A percentile compares a stretch with the other conserved stretches of the same genome.
Conservation (phyloP, 495 filamentous ascomycete species). For the Cudoniella acicularis region DNA sequence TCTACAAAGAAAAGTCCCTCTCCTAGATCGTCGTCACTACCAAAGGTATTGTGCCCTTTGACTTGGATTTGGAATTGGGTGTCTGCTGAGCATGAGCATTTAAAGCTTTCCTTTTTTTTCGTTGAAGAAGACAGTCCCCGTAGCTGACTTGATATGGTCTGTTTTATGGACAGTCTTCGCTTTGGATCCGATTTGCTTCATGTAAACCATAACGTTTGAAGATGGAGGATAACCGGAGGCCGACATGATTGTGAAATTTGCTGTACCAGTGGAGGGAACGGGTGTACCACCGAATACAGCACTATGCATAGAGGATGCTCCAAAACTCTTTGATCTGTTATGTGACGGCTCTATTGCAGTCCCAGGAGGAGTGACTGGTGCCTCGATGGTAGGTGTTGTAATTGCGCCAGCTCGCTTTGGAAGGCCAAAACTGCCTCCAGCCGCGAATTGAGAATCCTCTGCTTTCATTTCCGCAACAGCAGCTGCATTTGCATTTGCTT, state of each 20-base stretch:
- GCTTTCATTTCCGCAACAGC: slow-evolving; percentile 11
- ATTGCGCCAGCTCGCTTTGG: not conserved
- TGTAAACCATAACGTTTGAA: slow-evolving; percentile 75
- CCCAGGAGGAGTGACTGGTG: slow-evolving; percentile 32
- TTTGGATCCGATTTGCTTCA: slow-evolving; percentile 64
- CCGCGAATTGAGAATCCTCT: slow-evolving; percentile 15
- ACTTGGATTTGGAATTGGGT: slow-evolving; percentile 82
- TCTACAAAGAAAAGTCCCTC: slow-evolving; percentile 86
- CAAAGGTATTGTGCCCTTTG: slow-evolving; percentile 77
- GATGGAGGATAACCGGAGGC: slow-evolving; percentile 73
- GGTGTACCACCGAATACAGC: slow-evolving; percentile 45
- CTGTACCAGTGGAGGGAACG: slow-evolving; percentile 61
- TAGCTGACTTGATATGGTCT: slow-evolving; percentile 67
- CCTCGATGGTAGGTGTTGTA: not conserved
- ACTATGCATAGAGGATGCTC: slow-evolving; percentile 54
- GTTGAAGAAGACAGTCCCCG: slow-evolving; percentile 61
- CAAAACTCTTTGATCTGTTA: slow-evolving; percentile 64
- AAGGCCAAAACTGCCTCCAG: not conserved
- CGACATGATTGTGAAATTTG: slow-evolving; percentile 74
- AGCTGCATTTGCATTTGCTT: slow-evolving; percentile 10
- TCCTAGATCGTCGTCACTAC: slow-evolving; percentile 74
- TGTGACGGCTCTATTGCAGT: slow-evolving; percentile 48
- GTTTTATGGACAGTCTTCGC: slow-evolving; percentile 82
- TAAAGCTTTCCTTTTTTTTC: slow-evolving; percentile 62
- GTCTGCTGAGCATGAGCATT: slow-evolving; percentile 72